These are phyloP conservation scores for Arthroderma sp. DNA, from an alignment of 2,329 filamentous ascomycete species.

Conservation along the genomic window DNA sequence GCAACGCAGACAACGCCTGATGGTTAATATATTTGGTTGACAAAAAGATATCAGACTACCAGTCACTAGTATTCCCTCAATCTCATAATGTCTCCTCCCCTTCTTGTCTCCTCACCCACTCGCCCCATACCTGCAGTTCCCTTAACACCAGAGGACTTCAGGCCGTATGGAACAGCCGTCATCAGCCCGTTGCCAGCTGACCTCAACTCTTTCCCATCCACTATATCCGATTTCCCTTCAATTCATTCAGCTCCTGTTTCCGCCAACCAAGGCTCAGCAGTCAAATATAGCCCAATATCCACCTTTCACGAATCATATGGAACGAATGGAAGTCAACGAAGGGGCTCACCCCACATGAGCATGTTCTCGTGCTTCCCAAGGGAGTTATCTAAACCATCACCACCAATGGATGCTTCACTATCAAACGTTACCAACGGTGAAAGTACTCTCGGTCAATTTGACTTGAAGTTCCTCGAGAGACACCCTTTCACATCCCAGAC, in stretches of 20 bases:
- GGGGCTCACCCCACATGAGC: slow-evolving; percentile 56
- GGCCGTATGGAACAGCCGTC: slow-evolving; percentile 71
- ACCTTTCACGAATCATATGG: slow-evolving; percentile 56
- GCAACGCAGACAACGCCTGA: no score
- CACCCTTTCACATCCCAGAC: slow-evolving; percentile 93
- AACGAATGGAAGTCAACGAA: slow-evolving; percentile 29
- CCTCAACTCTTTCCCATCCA: slow-evolving; percentile 29
- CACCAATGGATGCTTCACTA: neutral
- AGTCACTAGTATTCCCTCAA: neutral
- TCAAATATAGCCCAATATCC: slow-evolving; percentile 77
- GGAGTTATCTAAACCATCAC: slow-evolving; percentile 28
- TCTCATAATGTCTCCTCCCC: neutral
- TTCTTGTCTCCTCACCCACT: neutral
- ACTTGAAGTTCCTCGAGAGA: slow-evolving; percentile 64
- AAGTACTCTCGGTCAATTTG: slow-evolving; percentile 35
- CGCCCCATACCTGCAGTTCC: slow-evolving; percentile 27
- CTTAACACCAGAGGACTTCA: slow-evolving; percentile 58
- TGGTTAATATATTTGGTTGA: neutral
- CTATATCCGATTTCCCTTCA: slow-evolving; percentile 33
- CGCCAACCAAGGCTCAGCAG: slow-evolving; percentile 75
- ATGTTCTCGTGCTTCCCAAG: slow-evolving; percentile 78
- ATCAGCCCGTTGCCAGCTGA: slow-evolving; percentile 52
- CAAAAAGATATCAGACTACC: neutral
- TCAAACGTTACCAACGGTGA: slow-evolving; percentile 4
- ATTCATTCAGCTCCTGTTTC: slow-evolving; percentile 40